Base-by-base conservation (phyloP, 129 eudicot species). In the Ambrosia artemisiifolia region DNA sequence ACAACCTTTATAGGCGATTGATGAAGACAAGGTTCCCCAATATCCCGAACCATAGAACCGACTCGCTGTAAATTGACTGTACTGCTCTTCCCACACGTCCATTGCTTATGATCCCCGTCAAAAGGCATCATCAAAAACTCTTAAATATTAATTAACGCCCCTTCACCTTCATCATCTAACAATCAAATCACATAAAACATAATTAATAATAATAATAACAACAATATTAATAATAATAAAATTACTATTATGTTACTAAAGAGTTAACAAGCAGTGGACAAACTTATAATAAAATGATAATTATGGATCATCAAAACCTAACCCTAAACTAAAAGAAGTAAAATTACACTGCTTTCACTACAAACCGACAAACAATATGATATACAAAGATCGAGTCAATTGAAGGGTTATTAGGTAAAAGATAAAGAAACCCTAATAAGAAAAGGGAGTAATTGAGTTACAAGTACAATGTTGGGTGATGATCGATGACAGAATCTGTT, bases 11-110 rank as follows among this genome's bases (percentile, higher is more conserved):
- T 83, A 32, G 96, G 89, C 51, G 96, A 86, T 49, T 87, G 98
- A 78, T 83, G 89, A 79, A 92, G 95, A 80, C 98, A 92, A 73
- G 98, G 98, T 73, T 89, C 98, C 82, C 98, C 96, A 67, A 92
- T 86, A 77, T 92, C 94, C 75, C 91, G 92, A 83, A 88, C 96
- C 65, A 92, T 87, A 16, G 98, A 85, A 79, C 95, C 67, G 71
- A 87, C 96, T 75, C 79, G 67, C 18, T 88, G 95, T 12, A 92
- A 70, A 85, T 85, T 89, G 72, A 88, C 88, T 3, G 89, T 49
- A 56, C 96, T 85, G 11, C 88, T 77, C 67, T 81, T 86, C 60
- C 90, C 98, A 75, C 96, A 88, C 64, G 83, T 83, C 96, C 98
- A 88, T 83, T 83, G 98, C 85, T 76, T 85, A 35, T 78, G 83